Percentiles rank a stretch among this genome's conserved stretches.
phyloP scores from a whole-genome alignment of 306 rosid species.

The Vigna nakashimae region DNA sequence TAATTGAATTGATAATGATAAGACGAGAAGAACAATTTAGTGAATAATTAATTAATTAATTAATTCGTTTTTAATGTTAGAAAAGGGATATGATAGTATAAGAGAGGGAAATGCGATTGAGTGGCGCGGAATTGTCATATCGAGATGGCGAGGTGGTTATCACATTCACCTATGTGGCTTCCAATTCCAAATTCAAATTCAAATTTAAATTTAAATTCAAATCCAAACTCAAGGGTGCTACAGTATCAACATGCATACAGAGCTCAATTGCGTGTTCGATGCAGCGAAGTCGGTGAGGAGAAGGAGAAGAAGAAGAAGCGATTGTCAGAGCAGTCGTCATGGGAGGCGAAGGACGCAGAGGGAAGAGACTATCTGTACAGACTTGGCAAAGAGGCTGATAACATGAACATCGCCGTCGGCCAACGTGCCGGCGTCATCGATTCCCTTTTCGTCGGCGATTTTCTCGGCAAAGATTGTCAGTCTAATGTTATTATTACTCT shows the following conservation, averaged over 20 bases:
- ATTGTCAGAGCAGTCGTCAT: slow-evolving; percentile 84
- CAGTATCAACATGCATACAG: neutral
- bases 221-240: neutral
- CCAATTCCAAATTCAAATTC: slow-evolving; percentile 28
- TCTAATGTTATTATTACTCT: neutral
- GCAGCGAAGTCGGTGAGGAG: slow-evolving; percentile 8
- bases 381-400: slow-evolving; percentile 88
- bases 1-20: too few species aligned
- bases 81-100: neutral
- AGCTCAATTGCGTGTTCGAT: slow-evolving; percentile 46
- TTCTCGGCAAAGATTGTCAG: slow-evolving; percentile 89
- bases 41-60: too few species aligned
- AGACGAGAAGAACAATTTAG: too few species aligned
- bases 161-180: slow-evolving; percentile 45
- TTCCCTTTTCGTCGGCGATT: slow-evolving; percentile 78
- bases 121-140: slow-evolving; percentile 6
- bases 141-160: slow-evolving; percentile 45
- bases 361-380: slow-evolving; percentile 88
- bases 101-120: too few species aligned
- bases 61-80: neutral
- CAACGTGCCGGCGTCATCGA: slow-evolving; percentile 90
- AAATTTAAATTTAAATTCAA: neutral
- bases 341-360: slow-evolving; percentile 82
- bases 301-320: slow-evolving; percentile 41
- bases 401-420: slow-evolving; percentile 96